Conservation (phyloP, 2,329 filamentous ascomycete species). For the Apiospora malaysiana region DNA sequence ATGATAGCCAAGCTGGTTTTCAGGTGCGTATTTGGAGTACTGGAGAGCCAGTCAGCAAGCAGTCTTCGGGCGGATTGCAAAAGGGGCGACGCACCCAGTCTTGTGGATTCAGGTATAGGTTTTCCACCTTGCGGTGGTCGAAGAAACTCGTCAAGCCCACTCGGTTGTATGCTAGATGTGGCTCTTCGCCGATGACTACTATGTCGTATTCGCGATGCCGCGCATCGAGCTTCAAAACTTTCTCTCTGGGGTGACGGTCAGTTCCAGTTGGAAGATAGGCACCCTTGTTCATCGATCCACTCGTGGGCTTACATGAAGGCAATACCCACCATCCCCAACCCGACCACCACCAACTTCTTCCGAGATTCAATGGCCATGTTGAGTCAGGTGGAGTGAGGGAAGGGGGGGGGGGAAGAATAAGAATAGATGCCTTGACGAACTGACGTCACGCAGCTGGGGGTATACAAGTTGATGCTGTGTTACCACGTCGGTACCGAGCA, state of each 20-base stretch:
- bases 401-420: slow-evolving; percentile 7
- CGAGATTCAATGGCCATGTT: slow-evolving; percentile 54
- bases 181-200: slow-evolving; percentile 85
- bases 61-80: neutral
- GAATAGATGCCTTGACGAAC: neutral
- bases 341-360: slow-evolving; percentile 81
- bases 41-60: slow-evolving; percentile 38
- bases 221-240: slow-evolving; percentile 83
- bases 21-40: slow-evolving; percentile 68
- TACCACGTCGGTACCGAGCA: neutral
- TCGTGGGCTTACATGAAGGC: slow-evolving; percentile 75
- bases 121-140: slow-evolving; percentile 82
- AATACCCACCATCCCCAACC: slow-evolving; percentile 90
- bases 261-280: slow-evolving; percentile 3
- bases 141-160: slow-evolving; percentile 91
- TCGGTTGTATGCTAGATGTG: slow-evolving; percentile 88
- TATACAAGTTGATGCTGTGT: neutral
- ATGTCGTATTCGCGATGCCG: slow-evolving; percentile 79
- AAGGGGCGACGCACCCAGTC: slow-evolving; percentile 71
- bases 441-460: slow-evolving; percentile 5
- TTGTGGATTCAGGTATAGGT: slow-evolving; percentile 83
- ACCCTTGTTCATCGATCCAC: too few relatives aligned
- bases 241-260: slow-evolving; percentile 66
- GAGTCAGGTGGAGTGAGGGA: slow-evolving; percentile 14
- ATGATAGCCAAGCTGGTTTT: slow-evolving; percentile 74